A percentile compares a stretch with the other conserved stretches of the same genome.
phyloP scores from a whole-genome alignment of 176 grass and related monocot genomes.

The Puya raimondii region DNA sequence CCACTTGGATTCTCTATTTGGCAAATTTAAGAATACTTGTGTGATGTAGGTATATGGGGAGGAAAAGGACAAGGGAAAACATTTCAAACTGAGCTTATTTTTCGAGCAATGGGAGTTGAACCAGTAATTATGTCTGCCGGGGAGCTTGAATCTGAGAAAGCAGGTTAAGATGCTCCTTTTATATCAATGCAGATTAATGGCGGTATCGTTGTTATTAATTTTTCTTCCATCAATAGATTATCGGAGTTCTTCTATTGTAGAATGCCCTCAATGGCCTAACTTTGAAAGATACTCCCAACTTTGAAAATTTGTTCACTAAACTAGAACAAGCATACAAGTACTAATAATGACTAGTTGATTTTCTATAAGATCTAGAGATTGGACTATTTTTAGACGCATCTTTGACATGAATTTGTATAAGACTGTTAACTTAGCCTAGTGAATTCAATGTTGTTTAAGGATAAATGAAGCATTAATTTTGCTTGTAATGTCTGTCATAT shows the following conservation, averaged over 20 bases:
- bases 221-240: not conserved
- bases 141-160: slow-evolving; percentile 89
- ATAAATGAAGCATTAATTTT: too few relatives aligned
- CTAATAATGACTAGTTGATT: too few relatives aligned
- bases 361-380: not conserved
- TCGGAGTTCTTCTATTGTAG: too few relatives aligned
- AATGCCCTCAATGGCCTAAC: too few relatives aligned
- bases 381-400: too few relatives aligned
- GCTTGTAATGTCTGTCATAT: too few relatives aligned
- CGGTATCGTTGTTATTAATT: not conserved
- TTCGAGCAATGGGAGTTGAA: slow-evolving; percentile 76
- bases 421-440: too few relatives aligned
- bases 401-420: too few relatives aligned
- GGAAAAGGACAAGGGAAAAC: slow-evolving; percentile 98
- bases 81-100: slow-evolving; percentile 97
- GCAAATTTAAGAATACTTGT: not conserved
- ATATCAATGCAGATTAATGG: slow-evolving; percentile 1
- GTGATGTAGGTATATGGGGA: slow-evolving; percentile 72
- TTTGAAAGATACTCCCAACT: too few relatives aligned
- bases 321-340: too few relatives aligned
- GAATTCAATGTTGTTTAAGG: too few relatives aligned
- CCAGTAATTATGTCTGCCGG: slow-evolving; percentile 95
- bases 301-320: not conserved
- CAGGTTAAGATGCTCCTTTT: slow-evolving; percentile 41
- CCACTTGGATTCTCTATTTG: too few relatives aligned